Percentiles rank a stretch among this genome's conserved stretches.
phyloP scores from a whole-genome alignment of 345 rosid genomes.

The Limnanthes douglasii region DNA sequence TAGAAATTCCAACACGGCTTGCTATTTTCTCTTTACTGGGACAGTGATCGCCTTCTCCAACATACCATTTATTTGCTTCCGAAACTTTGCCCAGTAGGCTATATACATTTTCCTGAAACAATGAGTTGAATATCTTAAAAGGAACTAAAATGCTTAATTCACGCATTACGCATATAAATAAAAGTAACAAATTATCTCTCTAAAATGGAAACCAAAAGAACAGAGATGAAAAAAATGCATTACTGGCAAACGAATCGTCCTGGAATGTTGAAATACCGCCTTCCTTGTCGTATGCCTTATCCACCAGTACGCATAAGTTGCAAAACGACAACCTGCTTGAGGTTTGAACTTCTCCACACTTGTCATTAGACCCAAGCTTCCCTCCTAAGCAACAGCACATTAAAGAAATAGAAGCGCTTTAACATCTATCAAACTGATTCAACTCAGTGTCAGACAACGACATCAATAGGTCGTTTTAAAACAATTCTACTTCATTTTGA shows the following conservation, averaged over 20 bases:
- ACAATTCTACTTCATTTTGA: no score
- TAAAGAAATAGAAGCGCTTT: conserved; percentile 3
- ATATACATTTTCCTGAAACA: conserved; percentile 46
- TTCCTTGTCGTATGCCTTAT: conserved; percentile 59
- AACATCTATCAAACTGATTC: no score
- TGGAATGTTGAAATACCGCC: conserved; percentile 66
- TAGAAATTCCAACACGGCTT: conserved; percentile 48
- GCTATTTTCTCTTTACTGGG: conserved; percentile 63
- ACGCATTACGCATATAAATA: no score
- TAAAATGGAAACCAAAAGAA: no score
- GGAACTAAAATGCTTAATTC: no score
- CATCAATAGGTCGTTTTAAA: conserved; percentile 1
- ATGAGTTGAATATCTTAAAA: conserved; percentile 7
- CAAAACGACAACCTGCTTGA: conserved; percentile 66
- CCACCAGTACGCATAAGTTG: conserved; percentile 93
- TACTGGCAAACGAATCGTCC: conserved; percentile 86
- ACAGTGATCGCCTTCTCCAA: conserved; percentile 33
- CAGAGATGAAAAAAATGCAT: no score
- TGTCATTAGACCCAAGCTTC: conserved; percentile 84
- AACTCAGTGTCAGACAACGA: conserved; percentile 2
- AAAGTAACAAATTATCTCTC: no score
- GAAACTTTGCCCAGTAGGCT: conserved; percentile 34
- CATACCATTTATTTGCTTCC: conserved; percentile 45
- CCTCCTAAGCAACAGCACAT: conserved; percentile 32
- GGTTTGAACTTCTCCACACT: conserved; percentile 85